Conservation (phyloP, 1,284 basidiomycete species). For the Ustilago sp. region DNA sequence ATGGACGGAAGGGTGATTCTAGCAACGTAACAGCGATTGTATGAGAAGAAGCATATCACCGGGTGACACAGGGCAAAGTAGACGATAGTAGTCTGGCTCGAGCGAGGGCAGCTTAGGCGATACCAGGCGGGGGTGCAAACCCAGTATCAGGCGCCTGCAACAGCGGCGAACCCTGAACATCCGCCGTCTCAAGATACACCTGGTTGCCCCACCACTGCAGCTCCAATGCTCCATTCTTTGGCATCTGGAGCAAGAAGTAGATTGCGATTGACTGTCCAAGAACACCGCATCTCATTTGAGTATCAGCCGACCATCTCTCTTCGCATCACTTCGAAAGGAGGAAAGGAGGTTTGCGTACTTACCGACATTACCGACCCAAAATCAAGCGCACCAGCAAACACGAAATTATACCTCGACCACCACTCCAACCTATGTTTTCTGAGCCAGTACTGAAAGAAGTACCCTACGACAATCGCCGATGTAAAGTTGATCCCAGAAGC, state of each 20-base stretch:
- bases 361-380: constrained; percentile 68
- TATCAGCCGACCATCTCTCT: neutral
- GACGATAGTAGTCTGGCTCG: too few species aligned
- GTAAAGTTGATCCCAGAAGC: constrained; percentile 67
- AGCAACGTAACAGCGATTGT: neutral
- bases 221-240: constrained; percentile 34
- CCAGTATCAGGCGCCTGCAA: constrained; percentile 19
- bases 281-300: neutral
- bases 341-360: neutral
- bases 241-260: constrained; percentile 45
- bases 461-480: constrained; percentile 72
- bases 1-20: neutral
- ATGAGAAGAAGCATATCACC: neutral
- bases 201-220: constrained; percentile 65
- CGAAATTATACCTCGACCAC: constrained; percentile 71
- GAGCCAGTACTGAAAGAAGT: constrained; percentile 69
- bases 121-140: constrained; percentile 39
- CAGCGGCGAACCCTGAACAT: constrained; percentile 27
- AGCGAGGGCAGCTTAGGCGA: neutral
- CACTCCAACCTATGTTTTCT: constrained; percentile 63
- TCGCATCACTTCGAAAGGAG: neutral
- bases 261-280: constrained; percentile 27
- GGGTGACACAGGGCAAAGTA: too few species aligned
- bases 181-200: constrained; percentile 54
- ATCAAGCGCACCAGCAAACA: constrained; percentile 69